These are phyloP conservation scores for Isatis lusitanica DNA, from an alignment of 441 rosid genomes.

Conservation along the genomic window DNA sequence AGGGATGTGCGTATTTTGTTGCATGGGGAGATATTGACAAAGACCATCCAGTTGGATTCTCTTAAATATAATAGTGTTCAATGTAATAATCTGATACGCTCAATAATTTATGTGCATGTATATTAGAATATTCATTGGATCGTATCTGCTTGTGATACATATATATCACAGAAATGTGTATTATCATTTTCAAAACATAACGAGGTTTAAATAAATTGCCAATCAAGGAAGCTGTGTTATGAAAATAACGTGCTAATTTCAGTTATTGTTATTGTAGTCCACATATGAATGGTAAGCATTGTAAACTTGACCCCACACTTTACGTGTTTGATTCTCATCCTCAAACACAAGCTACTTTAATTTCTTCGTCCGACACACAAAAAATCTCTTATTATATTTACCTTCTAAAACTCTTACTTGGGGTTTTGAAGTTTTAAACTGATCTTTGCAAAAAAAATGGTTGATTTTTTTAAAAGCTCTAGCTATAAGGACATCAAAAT, in stretches of 20 bases:
- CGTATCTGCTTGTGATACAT: slow-evolving; percentile 25
- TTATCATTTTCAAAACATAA: neutral
- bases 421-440: neutral
- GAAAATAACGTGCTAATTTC: too few species aligned
- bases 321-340: slow-evolving; percentile 31
- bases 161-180: neutral
- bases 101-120: neutral
- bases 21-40: slow-evolving; percentile 40
- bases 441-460: neutral
- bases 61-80: neutral
- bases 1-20: slow-evolving; percentile 41
- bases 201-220: neutral
- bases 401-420: neutral
- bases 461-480: neutral
- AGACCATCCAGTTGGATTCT: slow-evolving; percentile 30
- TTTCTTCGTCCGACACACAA: neutral
- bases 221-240: slow-evolving; percentile 7
- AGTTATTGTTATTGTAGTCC: neutral
- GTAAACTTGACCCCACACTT: slow-evolving; percentile 12
- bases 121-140: neutral
- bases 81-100: slow-evolving; percentile 12
- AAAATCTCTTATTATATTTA: neutral
- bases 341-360: neutral
- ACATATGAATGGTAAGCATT: slow-evolving; percentile 5
- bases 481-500: neutral